phyloP scores from a whole-genome alignment of 2,329 filamentous ascomycete species.

The Ceratocystis albifundus region DNA sequence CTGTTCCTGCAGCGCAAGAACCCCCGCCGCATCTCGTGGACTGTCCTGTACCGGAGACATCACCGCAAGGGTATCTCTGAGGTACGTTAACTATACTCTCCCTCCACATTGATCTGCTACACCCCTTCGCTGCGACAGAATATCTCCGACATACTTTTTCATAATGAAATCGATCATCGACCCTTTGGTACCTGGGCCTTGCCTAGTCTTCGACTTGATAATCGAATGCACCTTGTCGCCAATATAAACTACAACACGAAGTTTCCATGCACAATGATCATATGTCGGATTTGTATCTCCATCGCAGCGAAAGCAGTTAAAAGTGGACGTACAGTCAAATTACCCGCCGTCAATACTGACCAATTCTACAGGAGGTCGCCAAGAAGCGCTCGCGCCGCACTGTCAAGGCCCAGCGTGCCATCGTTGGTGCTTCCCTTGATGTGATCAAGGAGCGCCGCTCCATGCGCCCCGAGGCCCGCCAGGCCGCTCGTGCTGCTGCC shows the following conservation, averaged over 20 bases:
- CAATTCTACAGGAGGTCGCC: constrained; percentile 73
- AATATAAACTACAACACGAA: neutral
- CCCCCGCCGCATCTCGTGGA: constrained; percentile 98
- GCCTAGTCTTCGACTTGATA: neutral
- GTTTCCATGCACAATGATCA: neutral
- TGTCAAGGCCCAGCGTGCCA: constrained; percentile 97
- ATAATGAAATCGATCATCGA: neutral
- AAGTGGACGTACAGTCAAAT: neutral
- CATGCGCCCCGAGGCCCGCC: constrained; percentile 89
- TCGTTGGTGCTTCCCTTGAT: constrained; percentile 97
- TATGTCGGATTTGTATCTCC: neutral
- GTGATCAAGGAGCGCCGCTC: constrained; percentile 98
- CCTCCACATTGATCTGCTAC: neutral
- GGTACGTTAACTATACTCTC: constrained; percentile 48
- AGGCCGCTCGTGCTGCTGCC: constrained; percentile 75
- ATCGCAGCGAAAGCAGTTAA: neutral
- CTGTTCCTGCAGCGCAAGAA: constrained; percentile 99
- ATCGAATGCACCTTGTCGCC: neutral
- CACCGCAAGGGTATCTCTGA: constrained; percentile 99
- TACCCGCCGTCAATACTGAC: constrained; percentile 31
- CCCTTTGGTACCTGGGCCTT: too few species aligned
- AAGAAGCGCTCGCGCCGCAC: constrained; percentile 98
- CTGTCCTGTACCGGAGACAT: constrained; percentile 92
- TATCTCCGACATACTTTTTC: constrained; percentile 1
- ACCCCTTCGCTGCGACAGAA: neutral